Evolutionary conservation across 2,329 filamentous ascomycete genomes (phyloP).

Genomic region (Zelopaecilomyces penicillatus): DNA sequence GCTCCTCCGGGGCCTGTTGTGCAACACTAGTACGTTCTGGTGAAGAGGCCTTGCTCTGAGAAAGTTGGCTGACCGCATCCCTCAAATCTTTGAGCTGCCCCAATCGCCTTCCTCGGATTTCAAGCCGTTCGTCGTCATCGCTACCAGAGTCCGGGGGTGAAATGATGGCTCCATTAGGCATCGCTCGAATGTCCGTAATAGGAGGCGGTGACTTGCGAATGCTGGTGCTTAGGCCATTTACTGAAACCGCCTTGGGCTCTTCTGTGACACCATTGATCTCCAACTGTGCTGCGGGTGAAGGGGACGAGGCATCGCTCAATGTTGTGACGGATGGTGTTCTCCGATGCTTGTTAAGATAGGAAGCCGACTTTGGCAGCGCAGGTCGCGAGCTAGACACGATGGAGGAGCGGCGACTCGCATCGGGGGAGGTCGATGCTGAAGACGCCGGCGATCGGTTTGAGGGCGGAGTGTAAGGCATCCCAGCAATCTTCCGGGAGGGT

Average conservation of each 20-base stretch:
- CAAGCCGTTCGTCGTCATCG: conserved; percentile 63
- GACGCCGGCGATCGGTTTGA: conserved; percentile 56
- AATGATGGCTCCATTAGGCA: conserved; percentile 77
- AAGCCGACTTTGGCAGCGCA: conserved; percentile 53
- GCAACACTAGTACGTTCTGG: conserved; percentile 17
- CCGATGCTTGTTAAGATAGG: conserved; percentile 56
- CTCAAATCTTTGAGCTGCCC: conserved; percentile 46
- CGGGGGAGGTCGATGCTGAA: conserved; percentile 49
- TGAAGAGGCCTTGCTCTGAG: conserved; percentile 37
- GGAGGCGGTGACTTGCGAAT: conserved; percentile 80
- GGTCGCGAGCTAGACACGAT: conserved; percentile 42
- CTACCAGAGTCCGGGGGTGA: conserved; percentile 87
- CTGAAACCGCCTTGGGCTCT: conserved; percentile 30
- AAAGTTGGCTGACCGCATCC: conserved; percentile 73
- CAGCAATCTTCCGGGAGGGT: conserved; percentile 19
- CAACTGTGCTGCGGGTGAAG: conserved; percentile 9
- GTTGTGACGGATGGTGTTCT: conserved; percentile 43
- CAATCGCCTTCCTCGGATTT: conserved; percentile 39
- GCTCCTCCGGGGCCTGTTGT: conserved; percentile 1
- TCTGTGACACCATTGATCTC: conserved; percentile 30
- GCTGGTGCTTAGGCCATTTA: conserved; percentile 30
- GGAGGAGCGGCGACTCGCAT: conserved; percentile 50
- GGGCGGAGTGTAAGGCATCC: conserved; percentile 86
- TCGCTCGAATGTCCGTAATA: conserved; percentile 59
- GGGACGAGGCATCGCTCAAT: conserved; percentile 14